Base-by-base conservation (phyloP, 164 flowering plant genomes). In the Aristolochia fimbriata region DNA sequence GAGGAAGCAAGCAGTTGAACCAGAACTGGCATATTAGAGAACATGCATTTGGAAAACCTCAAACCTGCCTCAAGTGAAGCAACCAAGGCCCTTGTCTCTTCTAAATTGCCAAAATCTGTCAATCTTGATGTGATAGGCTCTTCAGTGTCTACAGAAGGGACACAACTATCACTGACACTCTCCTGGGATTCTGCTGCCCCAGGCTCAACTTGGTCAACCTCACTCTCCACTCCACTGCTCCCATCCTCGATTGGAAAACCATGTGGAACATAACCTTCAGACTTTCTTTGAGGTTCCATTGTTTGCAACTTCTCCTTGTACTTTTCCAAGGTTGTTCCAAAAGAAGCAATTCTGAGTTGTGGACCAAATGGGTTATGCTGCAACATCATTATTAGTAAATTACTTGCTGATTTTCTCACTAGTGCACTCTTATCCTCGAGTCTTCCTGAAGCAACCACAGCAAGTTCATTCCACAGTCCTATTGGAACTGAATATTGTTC, bases 341-440 rank as follows among this genome's bases (percentile, higher is more conserved):
- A 94, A 53, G 97, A 88, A 66, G 84, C 73, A 71, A 75, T 65
- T 43, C 88, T 80, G 37, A 94, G 95, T 65, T 88, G 96, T 41
- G 99, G 99, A 24, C 99, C 99, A 78, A 94, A 94, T 24, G 99
- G 99, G 57, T 94, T 94, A 62, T 90, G 92, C 72, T 94, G 97
- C 76, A 94, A 65, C 99, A 94, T 94, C 74, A 76, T 74, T 58
- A 91, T 83, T 17, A 94, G 91, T 57, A 94, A 70, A 76, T 85
- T 82, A 58, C 91, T 71, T 56, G 97, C 96, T 53, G 92, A 80
- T 70, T 94, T 94, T 74, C 99, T 83, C 48, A 94, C 99, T n/a
- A 94, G 77, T 25, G 99, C 88, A 77, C 85, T 81, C 72, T 88
- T 94, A 68, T 94, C 99, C 75, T 88, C 97, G 78, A 90, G 74